These are phyloP conservation scores for Lentinus tigrinus DNA, from an alignment of 768 basidiomycete species.

Conservation along the genomic window DNA sequence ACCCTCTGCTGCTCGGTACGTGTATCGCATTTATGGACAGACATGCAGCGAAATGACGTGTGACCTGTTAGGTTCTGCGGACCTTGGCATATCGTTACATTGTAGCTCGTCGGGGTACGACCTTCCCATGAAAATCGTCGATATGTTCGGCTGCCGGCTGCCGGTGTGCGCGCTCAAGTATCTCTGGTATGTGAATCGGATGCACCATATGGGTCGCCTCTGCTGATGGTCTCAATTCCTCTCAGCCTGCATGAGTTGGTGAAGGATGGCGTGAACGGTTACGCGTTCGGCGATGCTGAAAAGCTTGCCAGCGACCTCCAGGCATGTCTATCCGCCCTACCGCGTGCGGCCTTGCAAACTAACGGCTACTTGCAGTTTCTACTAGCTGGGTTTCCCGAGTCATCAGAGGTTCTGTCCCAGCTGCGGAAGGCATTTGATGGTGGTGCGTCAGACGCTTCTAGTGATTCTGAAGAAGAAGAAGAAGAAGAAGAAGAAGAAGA, in stretches of 20 bases:
- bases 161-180: constrained; percentile 92
- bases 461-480: background rate
- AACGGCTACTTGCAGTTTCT: constrained; percentile 43
- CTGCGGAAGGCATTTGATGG: too few relatives aligned
- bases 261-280: constrained; percentile 79
- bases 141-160: constrained; percentile 97
- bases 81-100: constrained; percentile 90
- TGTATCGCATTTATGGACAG: background rate
- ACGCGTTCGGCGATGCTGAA: constrained; percentile 64
- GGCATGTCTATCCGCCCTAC: constrained; percentile 37
- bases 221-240: background rate
- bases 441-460: too few relatives aligned
- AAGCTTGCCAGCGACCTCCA: constrained; percentile 74
- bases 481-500: constrained; percentile 12
- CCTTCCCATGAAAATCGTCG: constrained; percentile 98
- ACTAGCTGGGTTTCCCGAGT: constrained; percentile 53
- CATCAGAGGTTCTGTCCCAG: background rate
- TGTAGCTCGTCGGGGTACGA: constrained; percentile 88
- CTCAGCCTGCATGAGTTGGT: constrained; percentile 84
- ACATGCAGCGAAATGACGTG: background rate
- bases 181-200: constrained; percentile 57
- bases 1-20: constrained; percentile 80
- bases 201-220: background rate
- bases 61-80: constrained; percentile 67
- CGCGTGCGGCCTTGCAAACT: background rate